Base-by-base conservation (phyloP, 768 basidiomycete genomes). In the Steccherinum ochraceum region DNA sequence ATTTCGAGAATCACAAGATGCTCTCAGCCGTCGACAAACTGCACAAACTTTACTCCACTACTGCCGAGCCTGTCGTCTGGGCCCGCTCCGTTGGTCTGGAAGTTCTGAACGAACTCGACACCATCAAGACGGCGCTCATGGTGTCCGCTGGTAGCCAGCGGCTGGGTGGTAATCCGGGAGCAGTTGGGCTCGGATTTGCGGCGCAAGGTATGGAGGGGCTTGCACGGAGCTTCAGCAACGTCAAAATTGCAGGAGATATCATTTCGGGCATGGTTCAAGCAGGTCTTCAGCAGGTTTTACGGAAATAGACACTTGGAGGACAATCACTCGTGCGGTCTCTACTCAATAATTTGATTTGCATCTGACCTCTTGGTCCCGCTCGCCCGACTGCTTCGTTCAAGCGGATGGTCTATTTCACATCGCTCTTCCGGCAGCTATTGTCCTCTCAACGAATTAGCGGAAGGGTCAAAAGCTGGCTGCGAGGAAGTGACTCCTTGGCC, bases 1-100 rank as follows among this genome's bases (percentile, higher is more conserved):
- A 96, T 65, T 70, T 89, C 45, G 77, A 75, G 52, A 98, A 98
- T 67, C 93, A 97, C 69, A 79, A 80, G 44, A 65, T 94, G 41
- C 83, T 98, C 75, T 79, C 83, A 13, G 81, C 83, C 1, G 78
- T 89, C 45, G 94, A 99, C 69, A 93, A 93, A 61, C 74, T 98
- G 27, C 88, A 94, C 69, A 90, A 90, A 59, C 61, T 98, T 16
- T 98, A 94, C 64, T 71, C 83, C 1, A 78, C 78, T 3, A 80
- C 84, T 40, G 69, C 71, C 26, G 77, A 74, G 21, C 82, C 85
- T 1, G 61, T 93, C 12, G 93, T 96, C 16, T 93, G 89, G 89
- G 83, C 83, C 2, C 80, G 95, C 48, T 87, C 88, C 0, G 78
- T 85, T 13, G 96, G 96, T 1, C 63, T 97, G 18, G 95, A 98